Percentiles rank a stretch among this genome's conserved stretches.
Conservation (phyloP, 2,329 filamentous ascomycete genomes). For the Stemphylium lycopersici region DNA sequence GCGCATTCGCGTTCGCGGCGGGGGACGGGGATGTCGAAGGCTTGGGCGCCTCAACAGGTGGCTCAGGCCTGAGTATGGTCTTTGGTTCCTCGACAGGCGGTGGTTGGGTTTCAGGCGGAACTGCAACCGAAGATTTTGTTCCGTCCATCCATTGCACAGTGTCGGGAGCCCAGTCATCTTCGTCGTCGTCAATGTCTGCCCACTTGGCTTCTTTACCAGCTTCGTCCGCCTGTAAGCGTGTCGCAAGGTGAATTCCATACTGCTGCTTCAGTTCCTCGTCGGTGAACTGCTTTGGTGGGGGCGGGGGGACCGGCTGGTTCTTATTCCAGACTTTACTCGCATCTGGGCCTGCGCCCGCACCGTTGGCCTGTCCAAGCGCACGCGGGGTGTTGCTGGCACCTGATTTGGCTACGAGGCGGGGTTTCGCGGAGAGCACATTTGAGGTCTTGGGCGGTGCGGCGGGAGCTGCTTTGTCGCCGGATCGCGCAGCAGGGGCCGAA, state of each 20-base stretch:
- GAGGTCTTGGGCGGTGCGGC: conserved; percentile 52
- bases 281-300: conserved; percentile 80
- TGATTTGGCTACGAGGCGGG: conserved; percentile 77
- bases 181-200: conserved; percentile 89
- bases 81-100: conserved; percentile 39
- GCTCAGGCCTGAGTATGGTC: conserved; percentile 28
- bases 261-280: conserved; percentile 85
- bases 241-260: conserved; percentile 85
- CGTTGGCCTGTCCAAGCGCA: conserved; percentile 62
- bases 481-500: conserved; percentile 58
- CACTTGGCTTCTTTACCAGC: conserved; percentile 77
- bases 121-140: conserved; percentile 77
- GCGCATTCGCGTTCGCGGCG: conserved; percentile 33
- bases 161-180: conserved; percentile 85
- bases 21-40: conserved; percentile 22
- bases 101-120: conserved; percentile 52
- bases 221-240: conserved; percentile 77
- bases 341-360: conserved; percentile 68
- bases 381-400: conserved; percentile 64
- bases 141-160: conserved; percentile 88
- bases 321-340: conserved; percentile 85
- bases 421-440: conserved; percentile 63
- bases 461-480: conserved; percentile 61
- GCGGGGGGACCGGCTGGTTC: conserved; percentile 75
- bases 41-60: conserved; percentile 50